Evolutionary conservation across 2,329 filamentous ascomycete genomes (phyloP), one percentile per base, ranked within the genome.

Genomic region (Aspergillus japonicus): DNA sequence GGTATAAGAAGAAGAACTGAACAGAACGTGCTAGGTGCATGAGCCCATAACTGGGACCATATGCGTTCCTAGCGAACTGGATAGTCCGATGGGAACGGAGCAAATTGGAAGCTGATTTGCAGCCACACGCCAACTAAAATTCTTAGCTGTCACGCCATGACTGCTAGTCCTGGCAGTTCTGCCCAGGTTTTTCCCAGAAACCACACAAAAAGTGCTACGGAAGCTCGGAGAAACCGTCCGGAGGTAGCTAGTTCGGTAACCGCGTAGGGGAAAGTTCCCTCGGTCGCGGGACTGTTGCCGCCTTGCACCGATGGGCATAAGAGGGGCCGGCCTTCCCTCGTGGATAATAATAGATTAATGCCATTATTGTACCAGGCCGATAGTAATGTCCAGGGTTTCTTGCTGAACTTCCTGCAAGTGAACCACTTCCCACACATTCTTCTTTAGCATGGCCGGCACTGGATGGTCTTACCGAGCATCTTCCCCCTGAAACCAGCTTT

Each of bases 61-160:
- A 56, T 55, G 47, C 42, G 49, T 62, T 54, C 53, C 55, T 57
- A 64, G 57, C 55, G 47, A 62, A 44, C 53, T 55, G 42, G 29
- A 55, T 55, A 48, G 53, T 55, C 53, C 53, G 44, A 55, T 55
- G 48, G 29, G 35, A n/a, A 44, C n/a, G 47, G 50, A 59, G 47
- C 62, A 62, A 62, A 58, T 62, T 62, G 53, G 50, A 58, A 57
- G 57, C 59, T 64, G 57, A 61, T 65, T 65, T 61, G 63, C 62
- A 54, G 60, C 49, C 52, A 50, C 52, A 59, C 53, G 21, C 49
- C 54, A 29, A 29, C 57, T 62, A 65, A 63, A 62, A 57, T 54
- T 59, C 59, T 65, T 64, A 64, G 63, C 57, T 62, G 63, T 64
- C 62, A 64, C 58, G 62, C 62, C 57, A 63, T 60, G 44, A 55